These are phyloP conservation scores for Paraleonurus japonicus DNA, from an alignment of 257 asterid species.

Conservation along the genomic window DNA sequence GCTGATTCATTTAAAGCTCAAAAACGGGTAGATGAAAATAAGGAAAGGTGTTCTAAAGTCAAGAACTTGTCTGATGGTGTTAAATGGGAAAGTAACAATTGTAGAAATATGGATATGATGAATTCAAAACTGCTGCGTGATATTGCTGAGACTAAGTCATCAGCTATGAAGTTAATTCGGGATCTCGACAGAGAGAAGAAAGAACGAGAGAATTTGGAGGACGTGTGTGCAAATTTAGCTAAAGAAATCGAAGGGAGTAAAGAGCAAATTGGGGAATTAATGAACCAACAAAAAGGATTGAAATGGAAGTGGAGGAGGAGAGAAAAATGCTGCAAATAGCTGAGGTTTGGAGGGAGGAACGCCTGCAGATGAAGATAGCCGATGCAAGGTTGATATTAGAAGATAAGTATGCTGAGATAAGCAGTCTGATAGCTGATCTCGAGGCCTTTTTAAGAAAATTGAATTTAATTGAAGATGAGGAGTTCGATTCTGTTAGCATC, in stretches of 20 bases:
- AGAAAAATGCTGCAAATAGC: conserved; percentile 50
- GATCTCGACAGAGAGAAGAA: conserved; percentile 43
- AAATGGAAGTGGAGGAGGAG: conserved; percentile 44
- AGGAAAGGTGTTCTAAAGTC: conserved; percentile 16
- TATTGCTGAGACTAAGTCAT: conserved; percentile 43
- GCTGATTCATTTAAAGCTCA: conserved; percentile 25
- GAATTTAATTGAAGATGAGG: not conserved
- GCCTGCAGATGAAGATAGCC: conserved; percentile 45
- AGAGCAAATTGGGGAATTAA: conserved; percentile 37
- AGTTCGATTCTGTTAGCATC: not conserved
- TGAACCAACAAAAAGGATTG: conserved; percentile 27
- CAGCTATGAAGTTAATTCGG: conserved; percentile 19
- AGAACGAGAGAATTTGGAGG: conserved; percentile 35
- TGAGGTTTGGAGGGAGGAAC: conserved; percentile 66
- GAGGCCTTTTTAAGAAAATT: conserved; percentile 30
- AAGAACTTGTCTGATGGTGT: conserved; percentile 30
- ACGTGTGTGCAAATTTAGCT: conserved; percentile 33
- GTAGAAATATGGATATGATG: conserved; percentile 26
- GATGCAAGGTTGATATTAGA: conserved; percentile 54
- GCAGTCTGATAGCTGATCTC: conserved; percentile 34
- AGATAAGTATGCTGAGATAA: conserved; percentile 41
- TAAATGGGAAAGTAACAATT: conserved; percentile 33
- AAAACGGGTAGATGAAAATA: conserved; percentile 27
- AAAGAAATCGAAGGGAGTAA: conserved; percentile 40
- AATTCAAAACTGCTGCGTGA: conserved; percentile 40